Evolutionary conservation across 495 filamentous ascomycete species (phyloP).

Genomic region (Penicillium bovifimosum): DNA sequence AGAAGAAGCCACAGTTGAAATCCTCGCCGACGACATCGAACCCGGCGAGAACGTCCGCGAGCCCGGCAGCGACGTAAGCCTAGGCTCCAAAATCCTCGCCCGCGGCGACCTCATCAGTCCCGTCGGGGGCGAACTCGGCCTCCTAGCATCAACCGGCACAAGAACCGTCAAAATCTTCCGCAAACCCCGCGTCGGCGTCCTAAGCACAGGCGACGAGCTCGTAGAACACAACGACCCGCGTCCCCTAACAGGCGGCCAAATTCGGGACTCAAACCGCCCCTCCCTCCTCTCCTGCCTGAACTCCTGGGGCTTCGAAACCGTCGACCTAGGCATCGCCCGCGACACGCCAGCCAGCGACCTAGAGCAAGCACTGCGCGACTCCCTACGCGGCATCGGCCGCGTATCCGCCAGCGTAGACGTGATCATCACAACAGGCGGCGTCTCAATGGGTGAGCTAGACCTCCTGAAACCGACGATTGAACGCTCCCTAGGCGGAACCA

Average conservation of each 20-base stretch:
- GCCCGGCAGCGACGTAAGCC: conserved; percentile 77
- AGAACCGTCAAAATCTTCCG: conserved; percentile 67
- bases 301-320: conserved; percentile 70
- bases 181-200: conserved; percentile 73
- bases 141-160: conserved; percentile 80
- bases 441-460: conserved; percentile 97
- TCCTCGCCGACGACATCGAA: conserved; percentile 67
- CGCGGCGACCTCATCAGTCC: conserved; percentile 74
- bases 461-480: conserved; percentile 97
- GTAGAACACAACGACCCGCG: conserved; percentile 65
- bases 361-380: conserved; percentile 67
- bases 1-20: conserved; percentile 84
- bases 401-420: conserved; percentile 55
- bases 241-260: conserved; percentile 68
- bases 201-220: conserved; percentile 95
- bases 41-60: conserved; percentile 86
- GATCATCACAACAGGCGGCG: conserved; percentile 88
- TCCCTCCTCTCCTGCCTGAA: conserved; percentile 70
- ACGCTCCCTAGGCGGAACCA: conserved; percentile 79
- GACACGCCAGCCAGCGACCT: conserved; percentile 70
- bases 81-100: conserved; percentile 61
- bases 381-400: conserved; percentile 51
- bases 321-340: conserved; percentile 82
- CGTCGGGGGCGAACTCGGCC: conserved; percentile 83
- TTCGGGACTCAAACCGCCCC: conserved; percentile 88